Evolutionary conservation across 2,329 filamentous ascomycete species (phyloP).

Genomic region (Talaromyces verruculosus): DNA sequence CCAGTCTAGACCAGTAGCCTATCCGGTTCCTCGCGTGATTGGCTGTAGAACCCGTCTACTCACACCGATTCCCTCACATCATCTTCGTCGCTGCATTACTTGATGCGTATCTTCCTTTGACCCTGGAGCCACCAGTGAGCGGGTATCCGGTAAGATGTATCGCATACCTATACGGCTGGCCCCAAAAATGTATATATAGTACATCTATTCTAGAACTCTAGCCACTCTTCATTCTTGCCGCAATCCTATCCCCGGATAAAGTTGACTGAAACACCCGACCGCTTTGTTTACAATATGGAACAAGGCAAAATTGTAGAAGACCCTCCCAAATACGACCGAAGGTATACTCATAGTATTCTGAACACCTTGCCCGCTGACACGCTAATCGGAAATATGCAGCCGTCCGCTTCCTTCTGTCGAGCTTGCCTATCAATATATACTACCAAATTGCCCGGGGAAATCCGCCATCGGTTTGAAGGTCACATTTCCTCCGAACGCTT

Average conservation of each 20-base stretch:
- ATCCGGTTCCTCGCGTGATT: conserved; percentile 6
- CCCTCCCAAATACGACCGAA: conserved; percentile 11
- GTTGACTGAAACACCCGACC: neutral
- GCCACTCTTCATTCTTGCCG: conserved; percentile 1
- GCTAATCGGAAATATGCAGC: conserved; percentile 23
- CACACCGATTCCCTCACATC: neutral
- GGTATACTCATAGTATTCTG: neutral
- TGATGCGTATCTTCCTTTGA: neutral
- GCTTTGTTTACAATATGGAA: conserved; percentile 4
- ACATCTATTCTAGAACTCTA: neutral
- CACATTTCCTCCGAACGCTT: conserved; percentile 38
- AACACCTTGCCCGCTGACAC: neutral
- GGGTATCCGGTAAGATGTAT: conserved; percentile 2
- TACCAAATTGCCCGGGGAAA: conserved; percentile 44
- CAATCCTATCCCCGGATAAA: conserved; percentile 1
- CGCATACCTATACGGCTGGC: neutral
- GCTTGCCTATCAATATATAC: conserved; percentile 36
- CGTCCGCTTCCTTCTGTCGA: conserved; percentile 32
- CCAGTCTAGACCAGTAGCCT: neutral
- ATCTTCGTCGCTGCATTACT: neutral
- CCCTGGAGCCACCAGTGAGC: neutral
- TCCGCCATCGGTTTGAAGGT: conserved; percentile 44
- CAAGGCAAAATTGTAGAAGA: conserved; percentile 15
- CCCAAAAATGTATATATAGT: conserved; percentile 8
- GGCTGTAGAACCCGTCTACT: neutral